Conservation (phyloP, 805 yeast species). For the Zygosaccharomyces siamensis region DNA sequence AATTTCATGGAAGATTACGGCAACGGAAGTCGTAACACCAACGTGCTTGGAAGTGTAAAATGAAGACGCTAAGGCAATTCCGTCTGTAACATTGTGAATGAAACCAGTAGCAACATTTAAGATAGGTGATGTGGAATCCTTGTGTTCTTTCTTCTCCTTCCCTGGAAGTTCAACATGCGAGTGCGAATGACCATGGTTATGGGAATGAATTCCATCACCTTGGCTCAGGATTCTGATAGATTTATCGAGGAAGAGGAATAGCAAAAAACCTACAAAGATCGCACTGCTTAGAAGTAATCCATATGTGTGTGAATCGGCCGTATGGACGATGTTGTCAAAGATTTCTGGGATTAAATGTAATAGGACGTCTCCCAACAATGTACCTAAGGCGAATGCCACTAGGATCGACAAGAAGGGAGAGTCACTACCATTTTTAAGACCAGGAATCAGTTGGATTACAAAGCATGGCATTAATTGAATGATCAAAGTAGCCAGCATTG, state of each 20-base stretch:
- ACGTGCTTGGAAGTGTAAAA: constrained; percentile 55
- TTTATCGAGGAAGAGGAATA: constrained; percentile 62
- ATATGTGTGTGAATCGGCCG: constrained; percentile 4
- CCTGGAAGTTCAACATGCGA: constrained; percentile 35
- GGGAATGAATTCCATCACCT: constrained; percentile 10
- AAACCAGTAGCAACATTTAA: constrained; percentile 66
- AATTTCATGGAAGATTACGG: constrained; percentile 70
- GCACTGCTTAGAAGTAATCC: constrained; percentile 42
- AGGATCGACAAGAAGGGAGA: constrained; percentile 40
- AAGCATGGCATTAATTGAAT: constrained; percentile 64
- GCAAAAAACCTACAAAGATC: constrained; percentile 55
- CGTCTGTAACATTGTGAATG: constrained; percentile 73
- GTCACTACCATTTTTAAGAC: constrained; percentile 23
- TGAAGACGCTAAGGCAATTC: constrained; percentile 67
- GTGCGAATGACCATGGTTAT: constrained; percentile 37
- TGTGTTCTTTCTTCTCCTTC: constrained; percentile 29
- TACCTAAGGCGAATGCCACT: constrained; percentile 73
- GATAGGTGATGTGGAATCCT: constrained; percentile 48
- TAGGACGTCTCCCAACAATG: constrained; percentile 69
- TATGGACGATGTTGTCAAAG: constrained; percentile 46
- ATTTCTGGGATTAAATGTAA: constrained; percentile 68
- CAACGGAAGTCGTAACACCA: constrained; percentile 66
- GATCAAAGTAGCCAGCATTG: constrained; percentile 57
- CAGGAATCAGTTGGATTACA: constrained; percentile 52
- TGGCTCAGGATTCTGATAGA: constrained; percentile 42